Evolutionary conservation across 495 filamentous ascomycete species (phyloP), one percentile per base, ranked within the genome.

Genomic region (Alectoria sarmentosa): DNA sequence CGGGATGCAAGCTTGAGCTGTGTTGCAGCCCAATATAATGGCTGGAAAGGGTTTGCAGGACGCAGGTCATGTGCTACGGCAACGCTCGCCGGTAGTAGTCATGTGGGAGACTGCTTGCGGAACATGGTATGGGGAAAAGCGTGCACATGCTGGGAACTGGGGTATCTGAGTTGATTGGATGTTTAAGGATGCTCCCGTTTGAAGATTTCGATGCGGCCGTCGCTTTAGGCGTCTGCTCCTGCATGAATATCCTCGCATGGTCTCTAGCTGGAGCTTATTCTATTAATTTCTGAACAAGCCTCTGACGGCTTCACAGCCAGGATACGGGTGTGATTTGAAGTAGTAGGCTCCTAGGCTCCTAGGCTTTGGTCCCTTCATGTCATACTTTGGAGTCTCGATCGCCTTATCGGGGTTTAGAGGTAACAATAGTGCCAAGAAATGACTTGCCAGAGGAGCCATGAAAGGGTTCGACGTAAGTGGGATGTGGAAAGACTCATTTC

Each of bases 1-100:
- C 57, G 23, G 42, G 11, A 60, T 65, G 63, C n/a, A 54, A 65
- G 34, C n/a, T 65, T 48, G 42, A 21, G 55, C 58, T 60, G 56
- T 65, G 37, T 54, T 60, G 63, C 32, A 60, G 56, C 56, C 63
- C 26, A 60, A 63, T 37, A 39, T 41, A 19, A 34, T 60, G 36
- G 36, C 23, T 37, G 37, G 34, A 26, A 60, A 6, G 4, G 36
- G 39, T 60, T 21, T 26, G 57, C 36, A 60, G 9, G 11, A 23
- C 21, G 37, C 36, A 60, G 28, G 37, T 34, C 36, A 42, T 14
- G 21, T 55, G 52, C 30, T 55, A 34, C 52, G 52, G 52, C 17
- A 55, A 19, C 28, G 52, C 19, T 55, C 17, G 17, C 32, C 52
- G 52, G 52, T 55, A 55, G 52, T 21, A 34, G 15, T 55, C 30